A percentile compares a stretch with the other conserved stretches of the same genome.
These are phyloP conservation scores for Yamadazyma dushanensis DNA, from an alignment of 1,139 yeast species.

Conservation along the genomic window DNA sequence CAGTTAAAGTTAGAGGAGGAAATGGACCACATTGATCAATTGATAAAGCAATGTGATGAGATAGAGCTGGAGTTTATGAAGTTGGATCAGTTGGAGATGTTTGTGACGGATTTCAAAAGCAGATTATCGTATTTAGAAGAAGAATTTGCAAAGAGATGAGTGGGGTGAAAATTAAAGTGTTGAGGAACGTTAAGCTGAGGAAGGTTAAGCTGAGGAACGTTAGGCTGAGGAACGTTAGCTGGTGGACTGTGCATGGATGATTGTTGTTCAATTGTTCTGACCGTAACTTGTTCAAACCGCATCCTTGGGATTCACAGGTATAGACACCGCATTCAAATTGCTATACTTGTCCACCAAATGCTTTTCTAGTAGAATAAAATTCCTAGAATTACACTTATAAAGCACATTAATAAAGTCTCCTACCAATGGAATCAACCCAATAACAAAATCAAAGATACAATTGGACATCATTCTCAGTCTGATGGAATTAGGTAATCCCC, in stretches of 20 bases:
- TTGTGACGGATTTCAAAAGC: slow-evolving; percentile 40
- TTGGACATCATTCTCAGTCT: slow-evolving; percentile 58
- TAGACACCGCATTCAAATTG: background rate
- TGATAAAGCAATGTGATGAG: slow-evolving; percentile 52
- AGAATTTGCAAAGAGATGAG: slow-evolving; percentile 16
- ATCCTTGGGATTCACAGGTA: background rate
- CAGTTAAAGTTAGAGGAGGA: slow-evolving; percentile 42
- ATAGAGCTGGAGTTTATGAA: slow-evolving; percentile 65
- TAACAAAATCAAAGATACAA: slow-evolving; percentile 60
- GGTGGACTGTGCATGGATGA: too few species aligned
- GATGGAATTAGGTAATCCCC: slow-evolving; percentile 58
- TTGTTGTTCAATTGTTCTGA: too few species aligned
- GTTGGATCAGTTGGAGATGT: slow-evolving; percentile 60
- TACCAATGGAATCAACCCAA: slow-evolving; percentile 72
- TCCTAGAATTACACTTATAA: slow-evolving; percentile 75
- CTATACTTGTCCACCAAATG: slow-evolving; percentile 48
- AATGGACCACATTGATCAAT: slow-evolving; percentile 39
- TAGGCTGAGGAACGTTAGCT: too few species aligned
- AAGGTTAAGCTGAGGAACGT: too few species aligned
- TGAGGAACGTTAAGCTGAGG: too few species aligned
- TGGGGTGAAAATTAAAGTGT: background rate
- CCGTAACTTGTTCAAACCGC: background rate
- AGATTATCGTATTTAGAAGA: slow-evolving; percentile 29
- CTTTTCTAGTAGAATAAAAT: slow-evolving; percentile 62
- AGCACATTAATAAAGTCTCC: slow-evolving; percentile 69